These are phyloP conservation scores for Xylaria grammica DNA, from an alignment of 495 filamentous ascomycete genomes.

Conservation along the genomic window DNA sequence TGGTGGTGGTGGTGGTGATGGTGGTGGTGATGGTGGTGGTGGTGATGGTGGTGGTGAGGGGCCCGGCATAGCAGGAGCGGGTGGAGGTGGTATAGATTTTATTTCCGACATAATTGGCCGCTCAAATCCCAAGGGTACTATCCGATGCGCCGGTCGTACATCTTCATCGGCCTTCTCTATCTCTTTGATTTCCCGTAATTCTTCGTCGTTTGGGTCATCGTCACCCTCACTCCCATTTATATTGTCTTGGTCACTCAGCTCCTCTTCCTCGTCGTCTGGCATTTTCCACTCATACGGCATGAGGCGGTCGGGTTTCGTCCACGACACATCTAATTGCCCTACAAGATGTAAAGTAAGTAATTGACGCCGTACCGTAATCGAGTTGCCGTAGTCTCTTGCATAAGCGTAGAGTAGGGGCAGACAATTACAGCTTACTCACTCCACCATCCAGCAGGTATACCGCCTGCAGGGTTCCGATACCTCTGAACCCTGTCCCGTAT, in stretches of 20 bases:
- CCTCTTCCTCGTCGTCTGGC: neutral
- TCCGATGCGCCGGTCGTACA: neutral
- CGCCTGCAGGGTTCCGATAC: neutral
- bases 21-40: too few species aligned
- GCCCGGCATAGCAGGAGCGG: neutral
- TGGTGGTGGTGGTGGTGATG: too few species aligned
- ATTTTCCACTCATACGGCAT: conserved; percentile 6
- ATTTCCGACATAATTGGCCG: conserved; percentile 6
- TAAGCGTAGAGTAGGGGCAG: neutral
- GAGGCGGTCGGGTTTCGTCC: conserved; percentile 6
- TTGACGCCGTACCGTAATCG: neutral
- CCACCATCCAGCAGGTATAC: conserved; percentile 2
- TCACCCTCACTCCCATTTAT: neutral
- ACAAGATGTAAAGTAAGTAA: neutral
- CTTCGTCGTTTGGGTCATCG: neutral
- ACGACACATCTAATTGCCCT: conserved; percentile 8
- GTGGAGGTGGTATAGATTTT: neutral
- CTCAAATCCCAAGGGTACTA: neutral
- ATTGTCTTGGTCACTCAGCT: neutral
- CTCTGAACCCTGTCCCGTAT: neutral
- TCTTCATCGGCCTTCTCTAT: neutral
- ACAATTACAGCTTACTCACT: neutral
- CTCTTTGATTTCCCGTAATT: neutral
- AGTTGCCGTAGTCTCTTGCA: neutral
- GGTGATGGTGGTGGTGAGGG: too few species aligned